phyloP scores from a whole-genome alignment of 1,284 basidiomycete species.

The Malassezia sympodialis region DNA sequence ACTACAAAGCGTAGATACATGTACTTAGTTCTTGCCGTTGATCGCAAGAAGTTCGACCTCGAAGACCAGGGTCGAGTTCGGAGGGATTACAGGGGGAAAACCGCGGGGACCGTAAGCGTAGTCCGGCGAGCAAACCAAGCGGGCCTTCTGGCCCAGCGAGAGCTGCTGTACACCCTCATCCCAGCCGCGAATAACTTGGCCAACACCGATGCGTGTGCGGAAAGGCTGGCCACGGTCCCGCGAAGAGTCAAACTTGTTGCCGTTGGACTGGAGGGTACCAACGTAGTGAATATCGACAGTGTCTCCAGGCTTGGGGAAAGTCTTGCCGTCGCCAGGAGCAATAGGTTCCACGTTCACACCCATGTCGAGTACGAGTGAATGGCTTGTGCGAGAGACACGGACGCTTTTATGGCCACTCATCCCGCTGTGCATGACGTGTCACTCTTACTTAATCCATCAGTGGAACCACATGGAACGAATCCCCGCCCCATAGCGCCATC shows the following conservation, averaged over 20 bases:
- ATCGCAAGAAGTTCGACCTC: conserved; percentile 51
- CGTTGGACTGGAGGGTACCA: conserved; percentile 35
- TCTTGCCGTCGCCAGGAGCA: conserved; percentile 46
- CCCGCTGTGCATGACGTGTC: conserved; percentile 6
- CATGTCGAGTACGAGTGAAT: conserved; percentile 13
- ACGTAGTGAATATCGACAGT: conserved; percentile 41
- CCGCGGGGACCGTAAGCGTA: conserved; percentile 47
- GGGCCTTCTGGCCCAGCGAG: conserved; percentile 48
- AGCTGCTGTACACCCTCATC: conserved; percentile 50
- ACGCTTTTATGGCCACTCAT: neutral
- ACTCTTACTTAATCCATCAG: conserved; percentile 2
- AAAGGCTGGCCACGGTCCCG: conserved; percentile 46
- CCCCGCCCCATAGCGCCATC: neutral
- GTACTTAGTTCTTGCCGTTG: conserved; percentile 33
- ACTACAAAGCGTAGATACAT: neutral
- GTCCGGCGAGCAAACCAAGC: conserved; percentile 43
- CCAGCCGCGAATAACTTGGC: conserved; percentile 50
- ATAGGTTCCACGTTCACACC: conserved; percentile 47
- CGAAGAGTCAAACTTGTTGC: conserved; percentile 44
- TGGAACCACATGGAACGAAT: conserved; percentile 3
- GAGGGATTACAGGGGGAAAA: conserved; percentile 46
- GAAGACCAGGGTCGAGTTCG: conserved; percentile 37
- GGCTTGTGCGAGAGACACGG: conserved; percentile 14
- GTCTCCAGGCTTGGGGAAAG: conserved; percentile 43
- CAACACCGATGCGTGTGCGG: conserved; percentile 33